A percentile compares a stretch with the other conserved stretches of the same genome.
phyloP scores from a whole-genome alignment of 805 yeast genomes.

The Aciculoconidium aculeatum region DNA sequence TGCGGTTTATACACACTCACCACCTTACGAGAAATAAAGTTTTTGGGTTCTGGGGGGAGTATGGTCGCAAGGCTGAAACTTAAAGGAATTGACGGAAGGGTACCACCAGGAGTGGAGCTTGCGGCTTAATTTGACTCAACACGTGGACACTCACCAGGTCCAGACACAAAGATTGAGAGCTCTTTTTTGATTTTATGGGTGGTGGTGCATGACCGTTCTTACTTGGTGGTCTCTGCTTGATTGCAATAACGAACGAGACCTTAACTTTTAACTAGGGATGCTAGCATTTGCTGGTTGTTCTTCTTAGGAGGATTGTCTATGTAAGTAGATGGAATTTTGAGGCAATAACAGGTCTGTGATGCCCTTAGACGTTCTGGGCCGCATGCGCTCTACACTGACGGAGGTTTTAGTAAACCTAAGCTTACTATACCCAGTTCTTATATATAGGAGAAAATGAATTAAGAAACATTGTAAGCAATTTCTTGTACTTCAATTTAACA shows the following conservation, averaged over 20 bases:
- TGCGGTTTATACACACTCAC: constrained; percentile 36
- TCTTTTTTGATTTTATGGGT: constrained; percentile 3
- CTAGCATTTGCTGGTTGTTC: constrained; percentile 33
- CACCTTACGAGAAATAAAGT: constrained; percentile 41
- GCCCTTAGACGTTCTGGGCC: constrained; percentile 45
- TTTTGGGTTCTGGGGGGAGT: constrained; percentile 43
- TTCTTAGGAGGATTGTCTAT: constrained; percentile 40
- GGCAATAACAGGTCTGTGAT: constrained; percentile 43
- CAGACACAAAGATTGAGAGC: constrained; percentile 4
- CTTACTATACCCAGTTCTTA: too few species aligned
- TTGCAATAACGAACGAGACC: constrained; percentile 30
- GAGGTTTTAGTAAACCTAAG: too few species aligned
- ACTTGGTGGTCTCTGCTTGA: constrained; percentile 36
- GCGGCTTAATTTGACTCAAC: constrained; percentile 2
- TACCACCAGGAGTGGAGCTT: constrained; percentile 1
- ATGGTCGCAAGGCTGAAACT: constrained; percentile 32
- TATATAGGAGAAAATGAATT: too few species aligned
- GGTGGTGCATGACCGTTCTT: constrained; percentile 3
- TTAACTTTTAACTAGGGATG: constrained; percentile 34
- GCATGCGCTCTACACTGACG: constrained; percentile 45
- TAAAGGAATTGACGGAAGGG: constrained; percentile 1
- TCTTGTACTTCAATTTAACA: too few species aligned
- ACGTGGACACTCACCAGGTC: constrained; percentile 3
- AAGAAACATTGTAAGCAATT: too few species aligned
- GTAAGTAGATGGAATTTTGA: constrained; percentile 41